Evolutionary conservation across 306 rosid genomes (phyloP).

Genomic region (Medicago ruthenica): DNA sequence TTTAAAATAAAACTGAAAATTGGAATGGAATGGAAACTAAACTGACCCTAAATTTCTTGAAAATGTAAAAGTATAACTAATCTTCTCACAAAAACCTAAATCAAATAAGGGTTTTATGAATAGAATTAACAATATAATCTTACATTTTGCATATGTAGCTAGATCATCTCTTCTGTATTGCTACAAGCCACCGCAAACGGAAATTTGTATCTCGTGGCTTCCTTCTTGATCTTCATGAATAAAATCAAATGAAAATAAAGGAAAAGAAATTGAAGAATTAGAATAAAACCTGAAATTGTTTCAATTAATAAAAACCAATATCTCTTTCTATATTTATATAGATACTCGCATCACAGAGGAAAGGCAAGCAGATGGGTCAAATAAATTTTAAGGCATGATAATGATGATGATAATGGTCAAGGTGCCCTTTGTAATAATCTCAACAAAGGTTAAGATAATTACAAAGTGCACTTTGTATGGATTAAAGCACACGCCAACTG

Average conservation of each 20-base stretch:
- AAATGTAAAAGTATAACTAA: neutral
- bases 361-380: conserved; percentile 9
- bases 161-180: conserved; percentile 2
- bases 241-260: conserved; percentile 19
- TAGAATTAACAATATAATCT: conserved; percentile 24
- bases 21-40: neutral
- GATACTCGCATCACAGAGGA: neutral
- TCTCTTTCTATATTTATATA: neutral
- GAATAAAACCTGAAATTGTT: neutral
- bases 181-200: conserved; percentile 42
- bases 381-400: conserved; percentile 19
- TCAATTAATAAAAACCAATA: conserved; percentile 19
- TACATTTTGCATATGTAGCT: conserved; percentile 33
- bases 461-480: neutral
- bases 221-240: conserved; percentile 48
- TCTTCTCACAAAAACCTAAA: neutral
- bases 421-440: neutral
- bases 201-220: conserved; percentile 40
- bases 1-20: neutral
- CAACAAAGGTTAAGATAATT: too few species aligned
- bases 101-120: neutral
- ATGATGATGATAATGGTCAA: conserved; percentile 25
- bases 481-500: conserved; percentile 16
- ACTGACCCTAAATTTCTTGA: neutral
- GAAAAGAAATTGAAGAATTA: neutral